phyloP scores from a whole-genome alignment of 306 rosid genomes.

The Ormosia semicastrata region DNA sequence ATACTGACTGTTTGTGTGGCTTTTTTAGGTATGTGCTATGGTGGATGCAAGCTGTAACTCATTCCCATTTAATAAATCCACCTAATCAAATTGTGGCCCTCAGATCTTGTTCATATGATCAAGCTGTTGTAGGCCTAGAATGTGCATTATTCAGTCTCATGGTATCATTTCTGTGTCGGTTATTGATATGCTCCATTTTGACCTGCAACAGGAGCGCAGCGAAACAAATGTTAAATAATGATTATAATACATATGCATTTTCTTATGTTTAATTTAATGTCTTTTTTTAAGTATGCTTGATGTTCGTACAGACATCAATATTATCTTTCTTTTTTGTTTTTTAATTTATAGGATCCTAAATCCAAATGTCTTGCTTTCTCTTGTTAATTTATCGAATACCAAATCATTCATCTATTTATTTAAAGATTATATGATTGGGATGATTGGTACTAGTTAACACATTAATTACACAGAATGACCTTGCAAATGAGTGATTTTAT shows the following conservation, averaged over 20 bases:
- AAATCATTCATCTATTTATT: background rate
- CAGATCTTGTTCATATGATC: background rate
- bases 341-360: background rate
- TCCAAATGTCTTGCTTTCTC: background rate
- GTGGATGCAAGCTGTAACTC: background rate
- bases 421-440: background rate
- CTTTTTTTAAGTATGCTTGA: background rate
- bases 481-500: background rate
- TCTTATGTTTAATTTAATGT: background rate
- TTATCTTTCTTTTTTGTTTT: background rate
- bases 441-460: background rate
- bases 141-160: background rate
- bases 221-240: conserved; percentile 5
- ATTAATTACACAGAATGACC: background rate
- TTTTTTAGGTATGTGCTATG: background rate
- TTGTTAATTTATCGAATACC: background rate
- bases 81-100: background rate
- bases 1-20: no score
- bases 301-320: background rate
- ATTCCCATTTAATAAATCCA: background rate
- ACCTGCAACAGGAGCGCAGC: background rate
- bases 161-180: conserved; percentile 22
- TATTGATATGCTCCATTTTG: background rate
- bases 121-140: background rate
- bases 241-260: background rate